Evolutionary conservation across 2,329 filamentous ascomycete species (phyloP).

Genomic region (Magnaporthiopsis incrustans): DNA sequence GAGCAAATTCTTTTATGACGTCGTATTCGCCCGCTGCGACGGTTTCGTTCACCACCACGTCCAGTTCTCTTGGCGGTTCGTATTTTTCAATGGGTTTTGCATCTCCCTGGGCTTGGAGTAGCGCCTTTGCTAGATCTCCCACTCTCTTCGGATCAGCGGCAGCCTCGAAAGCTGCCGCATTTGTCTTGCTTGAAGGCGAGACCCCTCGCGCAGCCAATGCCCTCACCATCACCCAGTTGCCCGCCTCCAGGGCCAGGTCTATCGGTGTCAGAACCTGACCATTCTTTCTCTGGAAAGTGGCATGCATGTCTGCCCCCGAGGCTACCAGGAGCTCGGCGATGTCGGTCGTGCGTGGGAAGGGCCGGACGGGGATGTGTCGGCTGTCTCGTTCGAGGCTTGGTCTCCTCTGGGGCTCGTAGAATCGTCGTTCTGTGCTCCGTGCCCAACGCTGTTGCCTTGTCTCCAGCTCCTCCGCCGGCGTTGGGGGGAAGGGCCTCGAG

Average conservation of each 20-base stretch:
- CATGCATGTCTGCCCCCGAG: background rate
- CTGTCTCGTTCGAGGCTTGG: background rate
- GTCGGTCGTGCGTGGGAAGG: background rate
- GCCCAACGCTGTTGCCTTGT: background rate
- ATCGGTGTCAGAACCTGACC: background rate
- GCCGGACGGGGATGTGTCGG: background rate
- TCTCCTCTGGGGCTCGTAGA: too few species aligned
- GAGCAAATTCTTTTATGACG: background rate
- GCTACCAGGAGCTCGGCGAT: background rate
- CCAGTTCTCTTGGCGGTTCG: background rate
- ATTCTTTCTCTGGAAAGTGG: background rate
- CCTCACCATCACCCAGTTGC: background rate
- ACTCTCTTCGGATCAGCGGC: background rate
- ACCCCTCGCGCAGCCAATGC: background rate
- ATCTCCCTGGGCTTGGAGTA: background rate
- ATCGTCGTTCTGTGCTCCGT: fast-evolving
- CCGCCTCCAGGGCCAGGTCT: background rate
- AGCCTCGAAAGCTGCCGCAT: background rate
- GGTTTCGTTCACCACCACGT: background rate
- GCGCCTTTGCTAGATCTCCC: background rate
- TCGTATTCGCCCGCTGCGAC: background rate
- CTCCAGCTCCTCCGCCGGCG: background rate
- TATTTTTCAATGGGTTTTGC: background rate
- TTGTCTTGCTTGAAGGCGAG: background rate
- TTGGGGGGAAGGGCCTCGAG: background rate